A percentile compares a stretch with the other conserved stretches of the same genome.
Evolutionary conservation across 2,329 filamentous ascomycete genomes (phyloP).

Genomic region (Aspergillus sp.): DNA sequence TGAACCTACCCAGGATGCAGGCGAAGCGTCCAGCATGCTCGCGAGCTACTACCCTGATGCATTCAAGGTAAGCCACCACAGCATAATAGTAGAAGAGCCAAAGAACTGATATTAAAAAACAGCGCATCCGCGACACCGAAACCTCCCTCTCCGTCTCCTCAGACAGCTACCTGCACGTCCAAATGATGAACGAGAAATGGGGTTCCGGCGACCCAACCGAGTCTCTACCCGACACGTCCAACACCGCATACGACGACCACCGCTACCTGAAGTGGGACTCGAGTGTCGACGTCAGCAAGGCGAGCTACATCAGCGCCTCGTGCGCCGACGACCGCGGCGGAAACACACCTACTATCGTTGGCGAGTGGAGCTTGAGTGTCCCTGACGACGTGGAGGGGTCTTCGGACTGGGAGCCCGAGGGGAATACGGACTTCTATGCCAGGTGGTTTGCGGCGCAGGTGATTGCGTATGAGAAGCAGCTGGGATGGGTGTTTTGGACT

Average conservation of each 20-base stretch:
- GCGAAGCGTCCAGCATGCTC: constrained; percentile 36
- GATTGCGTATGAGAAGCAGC: constrained; percentile 53
- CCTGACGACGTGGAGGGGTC: constrained; percentile 50
- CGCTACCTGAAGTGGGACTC: constrained; percentile 57
- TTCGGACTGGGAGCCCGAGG: constrained; percentile 43
- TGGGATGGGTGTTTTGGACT: constrained; percentile 60
- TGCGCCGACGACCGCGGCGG: constrained; percentile 50
- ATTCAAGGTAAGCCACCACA: constrained; percentile 28
- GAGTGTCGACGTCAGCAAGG: constrained; percentile 44
- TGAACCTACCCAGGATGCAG: constrained; percentile 51
- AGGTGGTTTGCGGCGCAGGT: constrained; percentile 60
- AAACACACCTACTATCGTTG: constrained; percentile 53
- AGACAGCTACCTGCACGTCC: constrained; percentile 41
- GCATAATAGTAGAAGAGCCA: no score
- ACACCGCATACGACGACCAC: constrained; percentile 58
- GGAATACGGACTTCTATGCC: constrained; percentile 53
- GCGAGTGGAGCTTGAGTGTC: constrained; percentile 59
- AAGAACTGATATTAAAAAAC: not conserved
- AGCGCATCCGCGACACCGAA: constrained; percentile 53
- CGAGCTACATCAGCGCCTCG: constrained; percentile 52
- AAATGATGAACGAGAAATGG: constrained; percentile 47
- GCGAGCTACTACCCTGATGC: constrained; percentile 52
- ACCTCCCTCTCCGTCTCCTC: constrained; percentile 41
- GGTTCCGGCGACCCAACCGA: constrained; percentile 37
- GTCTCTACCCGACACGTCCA: constrained; percentile 28